These are phyloP conservation scores for Mortierella sp. DNA, from an alignment of 371 early-diverging fungal species.

Conservation along the genomic window DNA sequence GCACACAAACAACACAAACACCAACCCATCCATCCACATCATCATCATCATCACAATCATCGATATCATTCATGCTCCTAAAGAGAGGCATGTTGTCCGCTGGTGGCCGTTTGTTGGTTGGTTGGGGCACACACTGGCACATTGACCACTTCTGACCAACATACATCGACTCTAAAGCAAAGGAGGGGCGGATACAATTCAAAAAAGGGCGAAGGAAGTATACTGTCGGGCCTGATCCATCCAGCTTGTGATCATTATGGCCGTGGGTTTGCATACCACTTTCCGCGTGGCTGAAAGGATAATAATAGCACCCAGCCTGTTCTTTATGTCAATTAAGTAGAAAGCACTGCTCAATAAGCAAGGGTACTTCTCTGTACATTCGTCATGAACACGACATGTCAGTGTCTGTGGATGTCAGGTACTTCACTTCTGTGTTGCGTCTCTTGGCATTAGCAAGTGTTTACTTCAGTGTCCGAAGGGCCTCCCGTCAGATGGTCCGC, in stretches of 20 bases:
- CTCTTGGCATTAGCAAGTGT: neutral
- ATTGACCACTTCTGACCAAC: too few relatives aligned
- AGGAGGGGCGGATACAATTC: neutral
- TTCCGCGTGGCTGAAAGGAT: slow-evolving; percentile 8
- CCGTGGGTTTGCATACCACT: neutral
- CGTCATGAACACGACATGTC: slow-evolving; percentile 13
- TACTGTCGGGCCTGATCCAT: neutral
- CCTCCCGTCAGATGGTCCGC: slow-evolving; percentile 8
- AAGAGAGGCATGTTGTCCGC: slow-evolving; percentile 13
- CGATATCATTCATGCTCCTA: neutral
- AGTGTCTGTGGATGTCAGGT: neutral
- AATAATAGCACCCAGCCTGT: neutral
- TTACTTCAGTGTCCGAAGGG: slow-evolving; percentile 16
- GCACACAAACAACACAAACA: neutral
- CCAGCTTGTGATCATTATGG: slow-evolving; percentile 2
- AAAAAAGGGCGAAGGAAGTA: neutral
- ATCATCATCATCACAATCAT: neutral
- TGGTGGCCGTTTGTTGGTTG: slow-evolving; percentile 18
- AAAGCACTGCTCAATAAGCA: neutral
- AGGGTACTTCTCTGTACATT: neutral
- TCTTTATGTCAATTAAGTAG: neutral
- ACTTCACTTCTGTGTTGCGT: neutral
- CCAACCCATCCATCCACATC: neutral
- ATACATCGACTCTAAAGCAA: neutral
- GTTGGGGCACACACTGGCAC: too few relatives aligned